These are phyloP conservation scores for Tetraselmis chui DNA, from an alignment of 139 green algal species.

Conservation along the genomic window DNA sequence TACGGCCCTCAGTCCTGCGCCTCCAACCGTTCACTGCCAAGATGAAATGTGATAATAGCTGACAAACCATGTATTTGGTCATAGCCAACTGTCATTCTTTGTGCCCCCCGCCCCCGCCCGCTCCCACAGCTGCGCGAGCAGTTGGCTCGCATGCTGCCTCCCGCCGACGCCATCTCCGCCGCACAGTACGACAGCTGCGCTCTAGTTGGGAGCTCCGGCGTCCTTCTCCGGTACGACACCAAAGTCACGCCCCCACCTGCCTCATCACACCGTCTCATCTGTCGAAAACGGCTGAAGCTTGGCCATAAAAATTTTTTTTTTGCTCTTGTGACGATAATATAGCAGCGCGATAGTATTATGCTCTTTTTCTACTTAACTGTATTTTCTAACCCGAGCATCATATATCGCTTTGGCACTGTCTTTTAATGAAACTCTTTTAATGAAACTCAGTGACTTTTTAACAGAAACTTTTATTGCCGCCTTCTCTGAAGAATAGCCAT, in stretches of 20 bases:
- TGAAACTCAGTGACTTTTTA: too few relatives aligned
- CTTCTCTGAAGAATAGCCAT: too few relatives aligned
- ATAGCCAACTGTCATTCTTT: too few relatives aligned
- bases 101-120: too few relatives aligned
- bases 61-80: too few relatives aligned
- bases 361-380: neutral
- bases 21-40: neutral
- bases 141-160: neutral
- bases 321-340: too few relatives aligned
- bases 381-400: too few relatives aligned
- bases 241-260: neutral
- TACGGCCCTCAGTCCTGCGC: neutral
- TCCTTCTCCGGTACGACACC: constrained; percentile 2
- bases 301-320: too few relatives aligned
- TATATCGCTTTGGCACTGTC: too few relatives aligned
- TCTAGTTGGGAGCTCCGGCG: constrained; percentile 7
- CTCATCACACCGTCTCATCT: neutral
- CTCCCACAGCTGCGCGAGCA: neutral
- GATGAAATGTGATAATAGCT: neutral
- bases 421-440: too few relatives aligned
- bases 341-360: neutral
- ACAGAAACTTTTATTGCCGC: too few relatives aligned
- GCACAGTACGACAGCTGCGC: constrained; percentile 2
- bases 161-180: neutral
- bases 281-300: too few relatives aligned